Evolutionary conservation across 108 stramenopile species (phyloP).

Genomic region (Cyclostephanos invisitatus): DNA sequence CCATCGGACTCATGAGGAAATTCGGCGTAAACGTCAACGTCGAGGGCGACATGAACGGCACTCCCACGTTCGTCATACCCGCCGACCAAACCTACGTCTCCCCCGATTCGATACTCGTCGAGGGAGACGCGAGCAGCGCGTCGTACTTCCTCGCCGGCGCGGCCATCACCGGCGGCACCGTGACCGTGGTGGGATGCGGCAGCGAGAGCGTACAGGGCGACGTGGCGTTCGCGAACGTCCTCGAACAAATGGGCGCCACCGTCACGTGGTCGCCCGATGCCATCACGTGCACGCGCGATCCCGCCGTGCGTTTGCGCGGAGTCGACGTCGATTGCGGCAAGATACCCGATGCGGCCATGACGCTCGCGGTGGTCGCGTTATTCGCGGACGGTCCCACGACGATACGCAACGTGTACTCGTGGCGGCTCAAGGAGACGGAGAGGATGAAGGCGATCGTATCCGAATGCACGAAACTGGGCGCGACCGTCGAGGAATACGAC

Average conservation of each 20-base stretch:
- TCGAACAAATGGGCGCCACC: conserved; percentile 95
- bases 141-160: conserved; percentile 97
- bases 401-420: conserved; percentile 96
- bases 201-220: conserved; percentile 94
- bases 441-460: conserved; percentile 98
- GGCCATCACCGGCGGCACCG: conserved; percentile 94
- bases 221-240: conserved; percentile 94
- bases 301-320: conserved; percentile 74
- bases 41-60: conserved; percentile 74
- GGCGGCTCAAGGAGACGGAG: conserved; percentile 98
- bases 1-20: conserved; percentile 96
- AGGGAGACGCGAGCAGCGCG: conserved; percentile 97
- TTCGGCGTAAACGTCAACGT: conserved; percentile 85
- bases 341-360: conserved; percentile 99
- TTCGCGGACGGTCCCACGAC: conserved; percentile 96
- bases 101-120: conserved; percentile 81
- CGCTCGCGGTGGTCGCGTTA: conserved; percentile 92
- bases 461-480: conserved; percentile 96
- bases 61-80: conserved; percentile 72
- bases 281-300: conserved; percentile 92
- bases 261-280: conserved; percentile 88
- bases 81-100: conserved; percentile 69
- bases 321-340: conserved; percentile 97
- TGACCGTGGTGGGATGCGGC: conserved; percentile 92
- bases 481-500: conserved; percentile 89